Evolutionary conservation across 371 early-diverging fungal genomes (phyloP).

Genomic region (Lichtheimia hyalospora): DNA sequence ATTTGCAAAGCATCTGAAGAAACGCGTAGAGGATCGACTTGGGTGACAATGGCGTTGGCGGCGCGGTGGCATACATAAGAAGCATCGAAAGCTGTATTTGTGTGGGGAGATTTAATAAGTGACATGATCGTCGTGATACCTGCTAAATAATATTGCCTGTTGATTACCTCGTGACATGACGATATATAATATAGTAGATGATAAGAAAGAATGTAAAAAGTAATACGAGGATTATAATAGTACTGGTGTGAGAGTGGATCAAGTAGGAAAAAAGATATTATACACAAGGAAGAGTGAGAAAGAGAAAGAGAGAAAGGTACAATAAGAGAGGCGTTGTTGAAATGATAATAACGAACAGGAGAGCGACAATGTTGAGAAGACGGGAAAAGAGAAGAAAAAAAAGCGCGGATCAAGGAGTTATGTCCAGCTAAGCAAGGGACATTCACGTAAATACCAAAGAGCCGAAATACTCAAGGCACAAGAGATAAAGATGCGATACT

Average conservation of each 20-base stretch:
- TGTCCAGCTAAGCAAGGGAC: constrained; percentile 1
- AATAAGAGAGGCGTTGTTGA: constrained; percentile 2
- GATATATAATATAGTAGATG: background rate
- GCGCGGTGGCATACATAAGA: constrained; percentile 62
- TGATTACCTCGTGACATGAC: constrained; percentile 11
- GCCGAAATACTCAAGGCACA: constrained; percentile 1
- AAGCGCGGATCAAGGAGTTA: constrained; percentile 12
- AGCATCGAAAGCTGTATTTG: constrained; percentile 1
- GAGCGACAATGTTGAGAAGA: background rate
- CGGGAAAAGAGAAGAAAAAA: constrained; percentile 10
- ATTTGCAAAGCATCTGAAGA: constrained; percentile 62
- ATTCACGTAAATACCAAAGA: constrained; percentile 6
- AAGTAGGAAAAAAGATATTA: constrained; percentile 3
- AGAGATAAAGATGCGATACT: background rate
- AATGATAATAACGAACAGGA: background rate
- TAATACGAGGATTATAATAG: background rate
- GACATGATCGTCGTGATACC: background rate
- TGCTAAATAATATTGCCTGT: background rate
- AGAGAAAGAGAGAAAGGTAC: constrained; percentile 4
- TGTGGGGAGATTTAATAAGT: background rate
- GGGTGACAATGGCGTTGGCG: constrained; percentile 66
- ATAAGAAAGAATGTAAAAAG: constrained; percentile 2
- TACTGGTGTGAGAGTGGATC: constrained; percentile 4
- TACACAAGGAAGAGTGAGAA: constrained; percentile 4
- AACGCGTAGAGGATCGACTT: constrained; percentile 56